These are phyloP conservation scores for Chloromonas sp. DNA, from an alignment of 163 green algal genomes.

Conservation along the genomic window DNA sequence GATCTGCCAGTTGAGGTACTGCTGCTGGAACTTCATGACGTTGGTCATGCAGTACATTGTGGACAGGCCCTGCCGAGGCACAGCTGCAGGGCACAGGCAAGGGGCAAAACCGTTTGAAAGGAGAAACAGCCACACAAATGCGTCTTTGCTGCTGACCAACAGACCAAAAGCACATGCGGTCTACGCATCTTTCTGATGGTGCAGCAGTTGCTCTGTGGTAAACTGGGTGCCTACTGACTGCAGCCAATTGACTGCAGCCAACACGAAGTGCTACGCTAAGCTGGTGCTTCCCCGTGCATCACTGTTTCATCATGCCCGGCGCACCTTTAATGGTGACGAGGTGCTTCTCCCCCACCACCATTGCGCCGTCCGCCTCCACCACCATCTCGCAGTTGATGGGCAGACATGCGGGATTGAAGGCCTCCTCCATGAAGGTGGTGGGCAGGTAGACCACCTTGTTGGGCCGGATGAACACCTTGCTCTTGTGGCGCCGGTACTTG, in stretches of 20 bases:
- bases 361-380: constrained; percentile 26
- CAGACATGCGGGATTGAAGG: constrained; percentile 21
- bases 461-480: constrained; percentile 39
- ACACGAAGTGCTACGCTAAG: no score
- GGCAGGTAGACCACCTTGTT: constrained; percentile 41
- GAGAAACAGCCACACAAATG: no score
- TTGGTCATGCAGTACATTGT: constrained; percentile 48
- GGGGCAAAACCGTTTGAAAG: no score
- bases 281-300: no score
- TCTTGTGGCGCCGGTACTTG: constrained; percentile 37
- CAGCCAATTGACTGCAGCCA: no score
- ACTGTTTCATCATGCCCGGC: no score
- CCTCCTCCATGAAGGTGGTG: constrained; percentile 39
- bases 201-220: no score
- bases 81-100: not conserved
- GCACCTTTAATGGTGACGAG: constrained; percentile 29
- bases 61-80: constrained; percentile 25
- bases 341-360: constrained; percentile 1
- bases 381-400: constrained; percentile 33
- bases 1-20: constrained; percentile 46
- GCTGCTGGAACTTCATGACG: constrained; percentile 41
- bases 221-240: no score
- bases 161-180: no score
- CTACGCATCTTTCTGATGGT: no score
- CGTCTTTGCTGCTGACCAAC: no score